A percentile compares a stretch with the other conserved stretches of the same genome.
These are phyloP conservation scores for Amanita bisporigera DNA, from an alignment of 1,284 basidiomycete genomes.

Conservation along the genomic window DNA sequence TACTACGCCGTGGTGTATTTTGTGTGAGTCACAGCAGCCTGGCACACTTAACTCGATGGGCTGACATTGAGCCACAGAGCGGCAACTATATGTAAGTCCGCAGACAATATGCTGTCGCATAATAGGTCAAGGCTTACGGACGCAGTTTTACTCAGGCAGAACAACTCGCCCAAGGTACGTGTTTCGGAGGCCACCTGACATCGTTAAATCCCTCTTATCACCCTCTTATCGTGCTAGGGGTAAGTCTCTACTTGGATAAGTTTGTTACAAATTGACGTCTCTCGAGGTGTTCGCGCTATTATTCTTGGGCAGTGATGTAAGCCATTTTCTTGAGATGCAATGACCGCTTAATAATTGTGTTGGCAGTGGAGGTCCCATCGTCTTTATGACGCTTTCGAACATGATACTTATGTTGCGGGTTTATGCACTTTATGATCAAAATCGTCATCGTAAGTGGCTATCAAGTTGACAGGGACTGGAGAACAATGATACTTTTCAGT, in stretches of 20 bases:
- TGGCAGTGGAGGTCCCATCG: not conserved
- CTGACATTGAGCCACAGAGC: not conserved
- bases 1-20: not conserved
- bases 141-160: not conserved
- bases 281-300: not conserved
- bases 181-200: not conserved
- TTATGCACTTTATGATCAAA: not conserved
- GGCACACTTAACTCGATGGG: too few relatives aligned
- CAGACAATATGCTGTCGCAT: not conserved
- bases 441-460: not conserved
- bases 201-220: not conserved
- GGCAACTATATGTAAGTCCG: not conserved
- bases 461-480: not conserved
- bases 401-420: not conserved
- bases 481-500: not conserved
- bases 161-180: not conserved
- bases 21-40: not conserved
- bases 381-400: slow-evolving; percentile 2
- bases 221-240: not conserved
- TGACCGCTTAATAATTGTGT: not conserved
- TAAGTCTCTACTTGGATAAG: not conserved
- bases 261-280: not conserved
- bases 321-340: too few relatives aligned
- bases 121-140: not conserved
- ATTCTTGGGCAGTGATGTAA: not conserved